These are phyloP conservation scores for Pinus tabuliformis DNA, from an alignment of 75 land plant species.

Conservation along the genomic window DNA sequence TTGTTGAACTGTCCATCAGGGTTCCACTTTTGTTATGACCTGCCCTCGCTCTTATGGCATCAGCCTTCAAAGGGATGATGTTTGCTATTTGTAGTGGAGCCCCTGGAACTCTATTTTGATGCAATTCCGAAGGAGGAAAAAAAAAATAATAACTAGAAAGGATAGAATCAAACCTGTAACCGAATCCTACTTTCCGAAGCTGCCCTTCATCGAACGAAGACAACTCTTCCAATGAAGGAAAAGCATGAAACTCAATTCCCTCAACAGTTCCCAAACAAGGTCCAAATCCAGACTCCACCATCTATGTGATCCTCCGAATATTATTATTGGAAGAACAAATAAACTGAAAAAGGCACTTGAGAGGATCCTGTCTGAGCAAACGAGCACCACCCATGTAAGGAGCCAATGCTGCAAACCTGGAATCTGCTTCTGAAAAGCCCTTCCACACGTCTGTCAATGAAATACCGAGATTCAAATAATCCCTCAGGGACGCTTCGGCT, in stretches of 20 bases:
- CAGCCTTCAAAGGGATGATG: too few relatives aligned
- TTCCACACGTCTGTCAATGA: conserved; percentile 59
- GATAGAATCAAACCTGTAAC: conserved; percentile 63
- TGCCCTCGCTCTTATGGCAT: too few relatives aligned
- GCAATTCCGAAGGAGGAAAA: background rate
- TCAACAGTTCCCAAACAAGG: conserved; percentile 58
- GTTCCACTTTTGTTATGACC: too few relatives aligned
- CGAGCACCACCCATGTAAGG: conserved; percentile 62
- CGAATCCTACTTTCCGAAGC: conserved; percentile 82
- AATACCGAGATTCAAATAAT: conserved; percentile 69
- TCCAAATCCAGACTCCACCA: conserved; percentile 87
- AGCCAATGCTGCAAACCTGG: conserved; percentile 72
- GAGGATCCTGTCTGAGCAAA: conserved; percentile 82
- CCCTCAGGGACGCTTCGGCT: conserved; percentile 24
- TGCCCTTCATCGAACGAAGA: conserved; percentile 51
- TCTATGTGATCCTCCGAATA: conserved; percentile 78
- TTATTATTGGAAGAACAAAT: conserved; percentile 96
- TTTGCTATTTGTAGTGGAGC: too few relatives aligned
- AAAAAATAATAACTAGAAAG: background rate
- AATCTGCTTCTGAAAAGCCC: conserved; percentile 56
- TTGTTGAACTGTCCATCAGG: too few relatives aligned
- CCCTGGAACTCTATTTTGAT: too few relatives aligned
- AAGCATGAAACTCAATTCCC: conserved; percentile 69
- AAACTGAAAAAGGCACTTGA: conserved; percentile 93
- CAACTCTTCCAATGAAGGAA: conserved; percentile 74